Percentiles rank a stretch among this genome's conserved stretches.
Conservation (phyloP, 1,139 yeast genomes). For the Lodderomyces beijingensis region DNA sequence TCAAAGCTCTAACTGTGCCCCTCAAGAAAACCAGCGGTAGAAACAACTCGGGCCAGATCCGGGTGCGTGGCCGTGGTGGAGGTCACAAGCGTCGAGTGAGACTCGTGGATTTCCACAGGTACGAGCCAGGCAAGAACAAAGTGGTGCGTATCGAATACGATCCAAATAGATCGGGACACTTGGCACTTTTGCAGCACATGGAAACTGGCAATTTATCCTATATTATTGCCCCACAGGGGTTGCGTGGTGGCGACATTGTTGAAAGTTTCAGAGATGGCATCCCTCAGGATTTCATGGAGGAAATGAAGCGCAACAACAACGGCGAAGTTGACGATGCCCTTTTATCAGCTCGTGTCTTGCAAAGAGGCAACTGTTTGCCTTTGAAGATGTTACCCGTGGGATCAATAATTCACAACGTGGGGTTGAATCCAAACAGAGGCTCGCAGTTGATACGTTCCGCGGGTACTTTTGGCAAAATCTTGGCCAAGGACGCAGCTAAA, state of each 20-base stretch:
- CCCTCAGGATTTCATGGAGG: slow-evolving; percentile 69
- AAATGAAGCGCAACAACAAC: slow-evolving; percentile 58
- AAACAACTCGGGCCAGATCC: slow-evolving; percentile 81
- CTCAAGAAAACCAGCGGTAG: slow-evolving; percentile 82
- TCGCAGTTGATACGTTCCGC: slow-evolving; percentile 92
- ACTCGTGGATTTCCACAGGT: slow-evolving; percentile 71
- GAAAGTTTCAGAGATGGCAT: slow-evolving; percentile 87
- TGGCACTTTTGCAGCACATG: slow-evolving; percentile 73
- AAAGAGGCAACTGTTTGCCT: slow-evolving; percentile 94
- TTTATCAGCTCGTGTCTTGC: slow-evolving; percentile 80
- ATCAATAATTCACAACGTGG: slow-evolving; percentile 82
- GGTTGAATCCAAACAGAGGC: slow-evolving; percentile 71
- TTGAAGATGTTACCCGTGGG: slow-evolving; percentile 91
- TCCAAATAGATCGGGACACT: slow-evolving; percentile 92
- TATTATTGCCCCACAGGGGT: slow-evolving; percentile 87
- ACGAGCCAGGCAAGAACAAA: slow-evolving; percentile 63
- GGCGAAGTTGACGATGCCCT: slow-evolving; percentile 92
- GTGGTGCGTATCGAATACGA: slow-evolving; percentile 92
- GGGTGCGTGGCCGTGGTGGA: slow-evolving; percentile 95
- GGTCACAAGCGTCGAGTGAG: slow-evolving; percentile 90
- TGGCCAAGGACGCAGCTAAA: slow-evolving; percentile 72
- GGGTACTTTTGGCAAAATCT: slow-evolving; percentile 87
- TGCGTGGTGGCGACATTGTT: slow-evolving; percentile 87
- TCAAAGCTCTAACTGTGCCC: slow-evolving; percentile 69
- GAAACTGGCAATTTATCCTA: slow-evolving; percentile 65